These are phyloP conservation scores for Echinochloa phyllopogon DNA, from an alignment of 176 grass and related monocot genomes.

Conservation along the genomic window DNA sequence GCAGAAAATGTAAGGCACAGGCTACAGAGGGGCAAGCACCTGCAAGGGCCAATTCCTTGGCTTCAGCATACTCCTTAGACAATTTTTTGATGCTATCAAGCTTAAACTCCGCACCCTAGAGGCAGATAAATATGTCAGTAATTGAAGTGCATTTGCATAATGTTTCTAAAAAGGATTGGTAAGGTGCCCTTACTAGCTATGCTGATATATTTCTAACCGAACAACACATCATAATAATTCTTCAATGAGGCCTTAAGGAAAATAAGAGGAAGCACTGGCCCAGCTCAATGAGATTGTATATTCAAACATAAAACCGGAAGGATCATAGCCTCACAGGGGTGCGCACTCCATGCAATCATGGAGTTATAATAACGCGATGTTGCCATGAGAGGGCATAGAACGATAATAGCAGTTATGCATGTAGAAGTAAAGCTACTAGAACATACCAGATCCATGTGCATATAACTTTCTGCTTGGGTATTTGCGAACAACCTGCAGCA, in stretches of 20 bases:
- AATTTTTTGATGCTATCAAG: slow-evolving; percentile 70
- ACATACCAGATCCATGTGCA: slow-evolving; percentile 73
- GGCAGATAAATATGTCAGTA: slow-evolving; percentile 36
- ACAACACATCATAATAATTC: slow-evolving; percentile 13
- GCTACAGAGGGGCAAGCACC: slow-evolving; percentile 43
- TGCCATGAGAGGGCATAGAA: background rate
- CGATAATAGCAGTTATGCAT: background rate
- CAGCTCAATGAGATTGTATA: background rate
- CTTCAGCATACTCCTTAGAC: slow-evolving; percentile 68
- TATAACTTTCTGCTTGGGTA: slow-evolving; percentile 61
- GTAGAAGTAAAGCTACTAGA: slow-evolving; percentile 8
- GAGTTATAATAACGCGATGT: no score
- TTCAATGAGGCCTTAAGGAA: background rate
- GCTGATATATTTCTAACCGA: background rate
- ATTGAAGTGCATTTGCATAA: background rate
- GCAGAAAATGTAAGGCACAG: background rate
- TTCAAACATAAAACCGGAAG: slow-evolving; percentile 23
- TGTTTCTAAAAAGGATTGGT: background rate
- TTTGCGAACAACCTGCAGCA: slow-evolving; percentile 66
- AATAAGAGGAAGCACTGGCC: background rate
- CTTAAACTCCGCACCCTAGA: slow-evolving; percentile 68
- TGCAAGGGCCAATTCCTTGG: slow-evolving; percentile 66
- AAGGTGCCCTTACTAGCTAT: background rate
- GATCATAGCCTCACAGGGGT: background rate
- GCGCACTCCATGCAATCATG: background rate